Percentiles rank a stretch among this genome's conserved stretches.
Evolutionary conservation across 2,329 filamentous ascomycete genomes (phyloP).

Genomic region (Fusarium nanum): DNA sequence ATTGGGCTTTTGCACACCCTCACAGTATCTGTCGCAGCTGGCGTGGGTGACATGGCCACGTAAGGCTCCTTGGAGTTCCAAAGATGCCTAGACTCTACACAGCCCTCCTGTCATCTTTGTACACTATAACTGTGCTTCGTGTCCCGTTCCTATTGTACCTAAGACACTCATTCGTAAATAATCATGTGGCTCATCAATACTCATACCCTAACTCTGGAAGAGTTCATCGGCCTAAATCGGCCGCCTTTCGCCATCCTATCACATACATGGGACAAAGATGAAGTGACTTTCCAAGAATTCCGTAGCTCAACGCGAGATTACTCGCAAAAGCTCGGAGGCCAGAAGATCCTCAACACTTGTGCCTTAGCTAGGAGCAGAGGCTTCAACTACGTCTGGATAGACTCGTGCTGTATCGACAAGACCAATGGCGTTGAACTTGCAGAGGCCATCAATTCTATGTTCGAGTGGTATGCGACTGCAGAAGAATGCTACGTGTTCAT

Average conservation of each 20-base stretch:
- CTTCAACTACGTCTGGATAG: neutral
- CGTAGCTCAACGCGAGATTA: neutral
- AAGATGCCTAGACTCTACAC: too few relatives aligned
- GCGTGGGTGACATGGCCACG: too few relatives aligned
- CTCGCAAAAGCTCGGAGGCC: neutral
- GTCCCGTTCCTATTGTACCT: too few relatives aligned
- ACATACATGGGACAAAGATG: neutral
- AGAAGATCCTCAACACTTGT: neutral
- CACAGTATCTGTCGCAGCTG: too few relatives aligned
- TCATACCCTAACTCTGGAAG: neutral
- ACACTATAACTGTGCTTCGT: too few relatives aligned
- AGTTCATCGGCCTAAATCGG: neutral
- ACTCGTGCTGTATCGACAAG: neutral
- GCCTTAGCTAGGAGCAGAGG: neutral
- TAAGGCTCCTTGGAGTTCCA: too few relatives aligned
- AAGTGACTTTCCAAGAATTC: neutral
- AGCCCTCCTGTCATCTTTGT: too few relatives aligned
- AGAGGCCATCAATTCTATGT: too few relatives aligned
- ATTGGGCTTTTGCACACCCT: too few relatives aligned
- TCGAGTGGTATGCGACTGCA: neutral
- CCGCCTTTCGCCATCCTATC: neutral
- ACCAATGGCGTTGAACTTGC: neutral
- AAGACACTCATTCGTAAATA: too few relatives aligned
- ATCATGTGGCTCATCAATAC: neutral
- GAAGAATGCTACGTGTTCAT: neutral